These are phyloP conservation scores for Datura wrightii DNA, from an alignment of 257 asterid genomes.

Conservation along the genomic window DNA sequence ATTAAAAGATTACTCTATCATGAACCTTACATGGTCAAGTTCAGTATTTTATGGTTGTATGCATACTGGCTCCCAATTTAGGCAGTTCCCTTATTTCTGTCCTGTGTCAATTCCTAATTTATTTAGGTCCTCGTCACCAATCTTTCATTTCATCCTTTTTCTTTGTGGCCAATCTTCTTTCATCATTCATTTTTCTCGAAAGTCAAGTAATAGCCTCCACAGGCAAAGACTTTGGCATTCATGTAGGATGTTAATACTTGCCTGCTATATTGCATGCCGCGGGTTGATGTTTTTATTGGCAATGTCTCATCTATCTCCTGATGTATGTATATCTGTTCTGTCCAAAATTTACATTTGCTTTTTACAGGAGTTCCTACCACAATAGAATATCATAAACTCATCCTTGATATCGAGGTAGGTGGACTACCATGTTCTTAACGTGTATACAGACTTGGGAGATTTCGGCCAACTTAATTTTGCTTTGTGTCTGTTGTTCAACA, in stretches of 20 bases:
- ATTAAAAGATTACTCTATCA: no score
- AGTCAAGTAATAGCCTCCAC: no score
- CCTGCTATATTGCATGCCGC: neutral
- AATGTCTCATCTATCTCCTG: neutral
- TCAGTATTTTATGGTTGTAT: no score
- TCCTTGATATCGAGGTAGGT: slow-evolving; percentile 91
- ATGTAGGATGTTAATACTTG: neutral
- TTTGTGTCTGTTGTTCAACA: slow-evolving; percentile 35
- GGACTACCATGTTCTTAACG: slow-evolving; percentile 12
- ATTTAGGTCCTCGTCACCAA: neutral
- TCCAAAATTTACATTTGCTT: neutral
- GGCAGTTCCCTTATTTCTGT: neutral
- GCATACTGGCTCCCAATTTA: no score
- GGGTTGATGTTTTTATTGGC: neutral
- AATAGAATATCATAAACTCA: slow-evolving; percentile 95
- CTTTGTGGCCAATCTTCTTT: neutral
- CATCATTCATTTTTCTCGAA: neutral
- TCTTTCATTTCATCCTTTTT: neutral
- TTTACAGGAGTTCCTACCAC: slow-evolving; percentile 93
- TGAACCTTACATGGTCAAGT: no score
- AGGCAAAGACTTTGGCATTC: neutral
- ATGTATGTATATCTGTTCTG: neutral
- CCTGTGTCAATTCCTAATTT: neutral
- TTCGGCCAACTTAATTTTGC: slow-evolving; percentile 3
- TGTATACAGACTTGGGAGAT: neutral